A percentile compares a stretch with the other conserved stretches of the same genome.
These are phyloP conservation scores for Asterophora lycoperdoides DNA, from an alignment of 768 basidiomycete genomes.

Conservation along the genomic window DNA sequence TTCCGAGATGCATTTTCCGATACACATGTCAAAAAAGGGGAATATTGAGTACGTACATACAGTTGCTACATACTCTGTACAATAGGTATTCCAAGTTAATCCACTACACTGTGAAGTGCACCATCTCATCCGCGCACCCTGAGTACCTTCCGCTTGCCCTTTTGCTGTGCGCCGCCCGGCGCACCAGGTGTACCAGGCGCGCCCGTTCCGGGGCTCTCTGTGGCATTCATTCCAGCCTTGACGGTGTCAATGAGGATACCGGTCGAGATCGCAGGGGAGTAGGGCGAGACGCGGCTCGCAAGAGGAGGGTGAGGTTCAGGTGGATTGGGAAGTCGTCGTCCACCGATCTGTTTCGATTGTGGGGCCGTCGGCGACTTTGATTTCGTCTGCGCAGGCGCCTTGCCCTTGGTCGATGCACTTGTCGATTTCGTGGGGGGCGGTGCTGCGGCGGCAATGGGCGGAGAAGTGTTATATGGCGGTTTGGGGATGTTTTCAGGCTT, in stretches of 20 bases:
- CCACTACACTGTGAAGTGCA: neutral
- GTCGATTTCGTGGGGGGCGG: constrained; percentile 28
- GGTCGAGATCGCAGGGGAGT: constrained; percentile 72
- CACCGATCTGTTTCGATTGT: constrained; percentile 26
- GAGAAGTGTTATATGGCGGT: constrained; percentile 49
- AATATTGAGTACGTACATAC: no score
- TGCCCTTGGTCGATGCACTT: constrained; percentile 42
- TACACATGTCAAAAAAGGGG: neutral
- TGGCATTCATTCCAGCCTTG: constrained; percentile 80
- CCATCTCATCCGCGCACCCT: constrained; percentile 54
- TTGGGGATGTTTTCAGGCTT: constrained; percentile 70
- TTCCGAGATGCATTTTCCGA: neutral
- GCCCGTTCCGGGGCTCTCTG: constrained; percentile 40
- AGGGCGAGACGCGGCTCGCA: constrained; percentile 69
- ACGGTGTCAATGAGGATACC: constrained; percentile 80
- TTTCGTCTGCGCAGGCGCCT: constrained; percentile 44
- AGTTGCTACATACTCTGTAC: neutral
- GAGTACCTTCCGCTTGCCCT: constrained; percentile 79
- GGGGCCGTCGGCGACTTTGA: constrained; percentile 37
- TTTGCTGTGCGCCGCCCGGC: constrained; percentile 41
- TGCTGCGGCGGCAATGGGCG: constrained; percentile 26
- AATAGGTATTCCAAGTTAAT: neutral
- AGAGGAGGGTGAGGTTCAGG: constrained; percentile 75
- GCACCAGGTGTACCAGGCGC: constrained; percentile 32
- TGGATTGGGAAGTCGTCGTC: constrained; percentile 60